Base-by-base conservation (phyloP, 768 basidiomycete species). In the Boletus reticuloceps region DNA sequence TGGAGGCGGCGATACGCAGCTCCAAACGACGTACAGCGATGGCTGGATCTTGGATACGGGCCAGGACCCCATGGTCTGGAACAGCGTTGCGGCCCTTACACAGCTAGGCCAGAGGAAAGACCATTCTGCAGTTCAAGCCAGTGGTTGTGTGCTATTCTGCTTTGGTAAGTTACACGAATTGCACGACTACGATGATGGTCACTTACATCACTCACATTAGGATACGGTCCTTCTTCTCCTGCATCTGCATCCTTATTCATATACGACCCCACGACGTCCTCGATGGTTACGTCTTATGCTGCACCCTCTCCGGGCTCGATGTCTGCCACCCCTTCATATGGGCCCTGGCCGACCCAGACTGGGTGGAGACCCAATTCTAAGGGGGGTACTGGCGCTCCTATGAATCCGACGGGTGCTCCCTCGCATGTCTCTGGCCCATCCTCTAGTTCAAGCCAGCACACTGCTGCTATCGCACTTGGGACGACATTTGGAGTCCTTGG, bases 41-140 rank as follows among this genome's bases (percentile, higher is more conserved):
- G 94, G 91, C 16, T 88, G 83, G 85, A 77, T 87, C 51, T 79
- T 88, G 36, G 83, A 86, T 64, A 80, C 82, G 4, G 73, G 74
- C 11, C 73, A 76, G 62, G 76, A 64, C 52, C 81, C 84, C 4
- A 82, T 84, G 76, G 72, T 73, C 2, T 92, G 90, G 91, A 77
- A 73, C 9, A 58, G 63, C 42, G 73, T 85, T 17, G 69, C 72
- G 5, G 76, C 73, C 1, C 72, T 91, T 41, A 71, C 79, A 17
- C 79, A 81, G 49, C 69, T 93, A 6, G 89, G 88, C 4, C 64
- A 77, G 22, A 76, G 90, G 47, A 81, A 80, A 43, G 89, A 94
- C 68, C 92, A 94, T 67, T 81, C 85, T 59, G 91, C 88, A 11
- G 75, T 87, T 5, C 75, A 76, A 36, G 75, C 79, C 32, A 85